Evolutionary conservation across 2,329 filamentous ascomycete species (phyloP).

Genomic region (Colletotrichum tabaci): DNA sequence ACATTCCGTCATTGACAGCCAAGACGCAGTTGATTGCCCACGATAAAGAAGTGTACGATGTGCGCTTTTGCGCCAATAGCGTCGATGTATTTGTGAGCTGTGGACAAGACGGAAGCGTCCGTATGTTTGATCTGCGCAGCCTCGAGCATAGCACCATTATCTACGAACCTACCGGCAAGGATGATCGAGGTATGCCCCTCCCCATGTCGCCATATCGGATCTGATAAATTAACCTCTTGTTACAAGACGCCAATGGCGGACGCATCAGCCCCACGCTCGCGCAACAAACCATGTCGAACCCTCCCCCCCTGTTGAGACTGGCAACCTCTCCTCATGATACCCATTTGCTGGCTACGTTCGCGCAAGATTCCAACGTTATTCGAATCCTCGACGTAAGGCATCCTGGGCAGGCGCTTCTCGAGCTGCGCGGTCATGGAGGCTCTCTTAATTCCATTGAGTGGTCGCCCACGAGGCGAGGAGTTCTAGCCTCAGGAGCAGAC

Average conservation of each 20-base stretch:
- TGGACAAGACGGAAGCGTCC: conserved; percentile 95
- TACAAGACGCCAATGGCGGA: conserved; percentile 68
- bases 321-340: conserved; percentile 96
- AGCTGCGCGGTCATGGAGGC: conserved; percentile 89
- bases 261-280: conserved; percentile 82
- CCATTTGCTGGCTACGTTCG: conserved; percentile 96
- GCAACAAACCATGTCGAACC: conserved; percentile 83
- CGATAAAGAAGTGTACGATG: conserved; percentile 99
- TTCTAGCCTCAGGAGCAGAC: conserved; percentile 91
- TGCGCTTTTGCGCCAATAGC: conserved; percentile 96
- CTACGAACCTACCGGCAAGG: conserved; percentile 95
- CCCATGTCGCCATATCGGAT: neutral
- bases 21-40: conserved; percentile 99
- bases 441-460: conserved; percentile 95
- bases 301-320: conserved; percentile 83
- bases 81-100: conserved; percentile 99
- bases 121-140: conserved; percentile 98
- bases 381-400: conserved; percentile 97
- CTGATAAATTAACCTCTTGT: conserved; percentile 10
- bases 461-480: conserved; percentile 89
- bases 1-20: conserved; percentile 96
- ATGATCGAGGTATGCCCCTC: conserved; percentile 72
- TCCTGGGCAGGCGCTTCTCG: conserved; percentile 93
- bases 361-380: conserved; percentile 91
- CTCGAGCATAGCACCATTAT: conserved; percentile 99